Evolutionary conservation across 805 yeast genomes (phyloP).

Genomic region (Candida yuanshanica): DNA sequence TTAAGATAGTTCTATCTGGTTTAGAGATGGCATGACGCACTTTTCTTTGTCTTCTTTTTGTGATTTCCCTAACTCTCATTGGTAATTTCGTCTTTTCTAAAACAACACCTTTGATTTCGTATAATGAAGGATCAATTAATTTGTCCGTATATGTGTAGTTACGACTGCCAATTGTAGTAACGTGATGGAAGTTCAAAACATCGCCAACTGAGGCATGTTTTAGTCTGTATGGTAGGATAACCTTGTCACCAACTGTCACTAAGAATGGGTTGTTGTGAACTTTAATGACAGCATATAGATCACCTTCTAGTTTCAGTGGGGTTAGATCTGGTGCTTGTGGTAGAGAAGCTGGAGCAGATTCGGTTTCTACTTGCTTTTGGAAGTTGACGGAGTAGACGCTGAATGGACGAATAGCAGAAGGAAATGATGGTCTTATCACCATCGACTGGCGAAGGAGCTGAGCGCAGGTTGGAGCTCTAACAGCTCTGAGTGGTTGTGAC

Average conservation of each 20-base stretch:
- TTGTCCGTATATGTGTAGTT: slow-evolving; percentile 63
- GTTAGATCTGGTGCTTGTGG: slow-evolving; percentile 34
- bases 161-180: slow-evolving; percentile 79
- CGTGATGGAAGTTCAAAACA: slow-evolving; percentile 63
- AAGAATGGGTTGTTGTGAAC: slow-evolving; percentile 81
- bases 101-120: slow-evolving; percentile 67
- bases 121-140: slow-evolving; percentile 48
- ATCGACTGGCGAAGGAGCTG: background rate
- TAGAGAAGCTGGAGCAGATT: background rate
- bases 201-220: slow-evolving; percentile 82
- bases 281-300: slow-evolving; percentile 74
- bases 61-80: slow-evolving; percentile 62
- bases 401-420: background rate
- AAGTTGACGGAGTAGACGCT: background rate
- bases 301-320: slow-evolving; percentile 61
- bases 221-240: slow-evolving; percentile 73
- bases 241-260: slow-evolving; percentile 86
- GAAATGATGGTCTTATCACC: background rate
- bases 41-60: slow-evolving; percentile 78
- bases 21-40: slow-evolving; percentile 59
- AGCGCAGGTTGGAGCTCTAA: background rate
- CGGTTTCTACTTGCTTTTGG: background rate
- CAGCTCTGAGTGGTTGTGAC: background rate
- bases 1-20: slow-evolving; percentile 70
- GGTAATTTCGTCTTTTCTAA: slow-evolving; percentile 83